Base-by-base conservation (phyloP, 305 asterid genomes). In the Solanum aculeatissimum region DNA sequence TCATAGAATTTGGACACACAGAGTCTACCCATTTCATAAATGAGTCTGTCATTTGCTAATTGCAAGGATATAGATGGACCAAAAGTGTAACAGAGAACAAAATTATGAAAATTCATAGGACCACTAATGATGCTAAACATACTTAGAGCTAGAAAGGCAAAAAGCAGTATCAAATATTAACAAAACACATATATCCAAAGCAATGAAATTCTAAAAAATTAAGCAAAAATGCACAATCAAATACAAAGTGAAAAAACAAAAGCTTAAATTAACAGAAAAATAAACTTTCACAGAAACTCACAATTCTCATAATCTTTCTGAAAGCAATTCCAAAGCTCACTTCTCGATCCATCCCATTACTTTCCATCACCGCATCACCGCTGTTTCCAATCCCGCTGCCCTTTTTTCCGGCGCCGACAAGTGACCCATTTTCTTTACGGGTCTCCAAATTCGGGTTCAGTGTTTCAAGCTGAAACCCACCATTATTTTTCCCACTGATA, bases 391-490 rank as follows among this genome's bases (percentile, higher is more conserved):
- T 58, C 78, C 83, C 42, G 5, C 71, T 71, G 47, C 84, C 45
- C 77, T 87, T 91, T 74, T 84, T 88, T 15, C 42, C 78, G 53
- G 9, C 15, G 4, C 63, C 23, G 16, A 49, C 38, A 12, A 62
- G 85, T 65, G 83, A 83, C 80, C 82, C 89, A 69, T 87, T 47
- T 49, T 57, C 88, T 60, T 75, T 85, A 3, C 78, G 85, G 19
- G 88, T 45, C 83, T 89, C 98, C n/a, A 83, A 60, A 45, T 53
- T 63, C 21, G 98, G 97, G 87, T 95, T 95, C 85, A 97, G 81
- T 3, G 98, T 92, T 84, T 92, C 97, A 19, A 95, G 93, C 93
- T 90, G 93, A 91, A 94, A 95, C 92, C 98, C 99, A 83, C 92
- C 94, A 71, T 86, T 88, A 53, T 88, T 87, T 63, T 78, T 81